These are phyloP conservation scores for Ceratobasidium sp. DNA, from an alignment of 1,284 basidiomycete genomes.

Conservation along the genomic window DNA sequence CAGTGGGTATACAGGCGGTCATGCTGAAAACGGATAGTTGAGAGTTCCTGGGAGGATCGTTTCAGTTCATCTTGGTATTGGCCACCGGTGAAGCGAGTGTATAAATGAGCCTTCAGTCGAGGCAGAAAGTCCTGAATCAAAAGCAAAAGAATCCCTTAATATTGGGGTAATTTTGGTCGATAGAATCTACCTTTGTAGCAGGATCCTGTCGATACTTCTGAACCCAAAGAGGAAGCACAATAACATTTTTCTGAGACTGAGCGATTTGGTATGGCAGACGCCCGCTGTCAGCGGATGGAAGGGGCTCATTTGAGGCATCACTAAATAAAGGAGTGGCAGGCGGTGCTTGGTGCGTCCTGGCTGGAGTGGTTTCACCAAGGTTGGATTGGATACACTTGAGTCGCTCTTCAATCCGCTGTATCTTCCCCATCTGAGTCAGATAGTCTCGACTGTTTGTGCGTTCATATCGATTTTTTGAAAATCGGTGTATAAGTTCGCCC, in stretches of 20 bases:
- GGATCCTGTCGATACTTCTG: neutral
- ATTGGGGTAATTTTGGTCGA: neutral
- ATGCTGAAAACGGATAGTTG: neutral
- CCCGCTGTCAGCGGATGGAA: neutral
- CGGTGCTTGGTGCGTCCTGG: neutral
- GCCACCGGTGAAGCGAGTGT: neutral
- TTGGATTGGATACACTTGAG: neutral
- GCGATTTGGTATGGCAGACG: conserved; percentile 11
- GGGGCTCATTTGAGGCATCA: neutral
- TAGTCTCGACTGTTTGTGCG: conserved; percentile 17
- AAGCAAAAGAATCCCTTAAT: neutral
- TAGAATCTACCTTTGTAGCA: neutral
- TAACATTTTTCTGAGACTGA: neutral
- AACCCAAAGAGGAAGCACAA: neutral
- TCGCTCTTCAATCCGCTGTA: conserved; percentile 2
- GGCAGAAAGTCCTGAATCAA: conserved; percentile 3
- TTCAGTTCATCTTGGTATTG: neutral
- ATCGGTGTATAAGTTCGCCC: conserved; percentile 37
- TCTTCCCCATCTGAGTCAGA: conserved; percentile 2
- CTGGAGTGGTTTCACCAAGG: neutral
- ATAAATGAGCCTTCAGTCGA: conserved; percentile 7
- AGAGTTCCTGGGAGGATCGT: neutral
- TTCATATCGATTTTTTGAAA: neutral
- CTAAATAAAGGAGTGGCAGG: no score
- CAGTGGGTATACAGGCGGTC: conserved; percentile 1